Base-by-base conservation (phyloP, 345 rosid genomes). In the Cardamine resedifolia region DNA sequence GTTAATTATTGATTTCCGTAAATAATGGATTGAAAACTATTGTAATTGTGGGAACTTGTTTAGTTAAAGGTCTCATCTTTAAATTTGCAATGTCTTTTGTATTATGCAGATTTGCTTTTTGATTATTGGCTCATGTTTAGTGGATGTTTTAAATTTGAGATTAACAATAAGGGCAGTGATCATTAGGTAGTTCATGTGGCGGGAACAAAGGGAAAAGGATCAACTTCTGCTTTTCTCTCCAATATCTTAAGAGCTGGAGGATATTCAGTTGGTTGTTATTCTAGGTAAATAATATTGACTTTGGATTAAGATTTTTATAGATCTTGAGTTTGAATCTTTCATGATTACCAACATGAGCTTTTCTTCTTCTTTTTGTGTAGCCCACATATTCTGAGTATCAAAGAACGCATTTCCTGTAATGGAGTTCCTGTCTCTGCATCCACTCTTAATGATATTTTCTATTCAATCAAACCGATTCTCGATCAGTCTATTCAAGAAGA, bases 181-280 rank as follows among this genome's bases (percentile, higher is more conserved):
- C 63, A 8, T 71, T 71, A 90, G 97, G 79, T 84, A 9, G 73
- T 95, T 78, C 99, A 95, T 70, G 83, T 95, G 50, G 94, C 98
- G 57, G 99, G 99, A 65, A 95, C 97, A 1, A 91, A 95, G 67
- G 99, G 97, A 58, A 95, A 91, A 84, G 97, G 98, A 14, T 95
- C 96, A 24, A 91, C 98, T 7, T 87, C 94, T 45, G 92, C 99
- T 49, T 90, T 83, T 76, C 74, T 95, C 33, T 88, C 97, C 2
- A 95, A 81, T 70, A 88, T 95, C 48, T 79, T 95, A 51, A 77
- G 85, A 33, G 82, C 87, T 1, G 87, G 85, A 82, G 99, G 92
- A 11, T 90, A 87, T 65, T 72, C 80, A 2, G 96, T 90, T 77
- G 97, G 96, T 66, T 90, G 87, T 73, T 95, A 91, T 78, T 88